Conservation (phyloP, 1,284 basidiomycete genomes). For the Apiotrichum laibachii region DNA sequence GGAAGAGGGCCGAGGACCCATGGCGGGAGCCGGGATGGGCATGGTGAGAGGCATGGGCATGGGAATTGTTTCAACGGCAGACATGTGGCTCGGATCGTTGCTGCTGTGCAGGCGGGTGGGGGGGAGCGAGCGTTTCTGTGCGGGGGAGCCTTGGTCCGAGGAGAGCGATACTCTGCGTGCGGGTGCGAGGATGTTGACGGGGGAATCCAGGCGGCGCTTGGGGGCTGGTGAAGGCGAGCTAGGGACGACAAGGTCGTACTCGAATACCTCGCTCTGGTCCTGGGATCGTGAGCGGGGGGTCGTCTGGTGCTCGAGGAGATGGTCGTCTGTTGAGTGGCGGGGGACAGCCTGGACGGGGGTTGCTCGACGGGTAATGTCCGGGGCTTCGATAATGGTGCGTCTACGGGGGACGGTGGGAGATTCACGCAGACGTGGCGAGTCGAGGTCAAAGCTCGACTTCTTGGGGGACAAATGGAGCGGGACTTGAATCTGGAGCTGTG, state of each 20-base stretch:
- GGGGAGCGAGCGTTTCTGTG: slow-evolving; percentile 15
- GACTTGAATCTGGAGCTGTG: slow-evolving; percentile 8
- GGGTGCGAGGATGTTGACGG: neutral
- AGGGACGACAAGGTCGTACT: slow-evolving; percentile 1
- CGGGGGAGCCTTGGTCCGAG: neutral
- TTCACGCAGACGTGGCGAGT: slow-evolving; percentile 28
- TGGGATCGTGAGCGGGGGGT: neutral
- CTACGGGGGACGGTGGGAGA: slow-evolving; percentile 36
- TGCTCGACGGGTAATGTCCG: neutral
- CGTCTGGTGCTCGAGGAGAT: neutral
- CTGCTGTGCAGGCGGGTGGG: neutral
- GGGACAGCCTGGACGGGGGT: neutral
- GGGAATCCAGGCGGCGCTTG: neutral
- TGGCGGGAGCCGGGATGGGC: slow-evolving; percentile 5
- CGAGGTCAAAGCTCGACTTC: slow-evolving; percentile 15
- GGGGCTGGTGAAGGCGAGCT: slow-evolving; percentile 1
- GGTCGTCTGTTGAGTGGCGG: slow-evolving; percentile 2
- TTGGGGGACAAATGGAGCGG: slow-evolving; percentile 16
- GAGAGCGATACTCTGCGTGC: neutral
- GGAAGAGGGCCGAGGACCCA: neutral
- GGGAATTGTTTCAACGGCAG: slow-evolving; percentile 10
- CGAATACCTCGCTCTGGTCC: slow-evolving; percentile 3
- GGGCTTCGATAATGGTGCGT: slow-evolving; percentile 34
- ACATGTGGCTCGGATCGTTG: neutral
- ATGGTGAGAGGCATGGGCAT: slow-evolving; percentile 12